Evolutionary conservation across 176 grass and related monocot genomes (phyloP).

Genomic region (Carex littledalei): DNA sequence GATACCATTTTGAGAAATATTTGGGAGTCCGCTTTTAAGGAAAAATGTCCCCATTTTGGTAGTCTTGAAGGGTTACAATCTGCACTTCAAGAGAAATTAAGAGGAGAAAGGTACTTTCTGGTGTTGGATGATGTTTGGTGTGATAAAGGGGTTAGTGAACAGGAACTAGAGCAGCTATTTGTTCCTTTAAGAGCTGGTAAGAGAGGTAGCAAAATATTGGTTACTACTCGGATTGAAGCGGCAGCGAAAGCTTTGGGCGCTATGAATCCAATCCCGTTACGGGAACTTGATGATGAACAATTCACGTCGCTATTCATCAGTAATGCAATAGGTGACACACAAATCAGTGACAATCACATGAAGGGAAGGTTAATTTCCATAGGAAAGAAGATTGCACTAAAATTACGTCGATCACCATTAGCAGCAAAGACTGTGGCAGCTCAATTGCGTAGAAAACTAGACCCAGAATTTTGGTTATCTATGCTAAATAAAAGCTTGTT

Average conservation of each 20-base stretch:
- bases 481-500: neutral
- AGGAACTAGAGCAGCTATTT: neutral
- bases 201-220: slow-evolving; percentile 30
- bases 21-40: neutral
- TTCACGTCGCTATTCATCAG: neutral
- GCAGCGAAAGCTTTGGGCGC: neutral
- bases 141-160: neutral
- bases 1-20: neutral
- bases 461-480: neutral
- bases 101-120: slow-evolving; percentile 11
- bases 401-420: neutral
- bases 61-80: neutral
- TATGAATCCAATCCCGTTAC: neutral
- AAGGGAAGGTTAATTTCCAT: neutral
- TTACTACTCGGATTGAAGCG: slow-evolving; percentile 16
- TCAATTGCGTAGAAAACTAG: neutral
- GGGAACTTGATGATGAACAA: neutral
- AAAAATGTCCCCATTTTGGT: neutral
- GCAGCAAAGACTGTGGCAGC: neutral
- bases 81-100: neutral
- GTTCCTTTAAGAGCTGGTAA: neutral
- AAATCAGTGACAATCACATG: neutral
- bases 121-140: slow-evolving; percentile 37
- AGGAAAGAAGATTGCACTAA: slow-evolving; percentile 16
- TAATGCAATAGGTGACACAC: neutral